Conservation (phyloP, 805 yeast genomes). For the Metschnikowia amazonensis region DNA sequence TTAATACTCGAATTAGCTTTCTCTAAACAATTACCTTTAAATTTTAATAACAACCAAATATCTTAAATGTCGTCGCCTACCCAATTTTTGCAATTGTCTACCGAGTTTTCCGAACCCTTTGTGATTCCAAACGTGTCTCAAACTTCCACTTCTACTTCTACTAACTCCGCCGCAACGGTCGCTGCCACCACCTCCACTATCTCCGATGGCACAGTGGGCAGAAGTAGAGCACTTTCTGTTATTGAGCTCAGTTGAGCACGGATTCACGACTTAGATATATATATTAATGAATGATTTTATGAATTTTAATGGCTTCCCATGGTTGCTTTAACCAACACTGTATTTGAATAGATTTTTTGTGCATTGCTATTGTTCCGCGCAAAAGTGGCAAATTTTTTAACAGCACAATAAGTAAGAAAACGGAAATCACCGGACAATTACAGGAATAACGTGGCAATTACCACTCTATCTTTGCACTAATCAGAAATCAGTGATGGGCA, state of each 20-base stretch:
- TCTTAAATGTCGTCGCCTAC: constrained; percentile 12
- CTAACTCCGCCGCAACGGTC: constrained; percentile 2
- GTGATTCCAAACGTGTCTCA: constrained; percentile 65
- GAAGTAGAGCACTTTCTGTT: constrained; percentile 23
- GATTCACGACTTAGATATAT: background rate
- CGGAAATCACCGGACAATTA: no score
- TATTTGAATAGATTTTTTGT: no score
- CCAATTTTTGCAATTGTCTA: constrained; percentile 52
- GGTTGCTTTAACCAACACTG: no score
- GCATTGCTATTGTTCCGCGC: no score
- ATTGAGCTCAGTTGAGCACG: constrained; percentile 23
- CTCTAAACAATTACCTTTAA: no score
- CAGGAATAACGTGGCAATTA: no score
- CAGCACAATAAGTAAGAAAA: no score
- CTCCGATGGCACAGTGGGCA: constrained; percentile 14
- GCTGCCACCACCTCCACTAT: constrained; percentile 12
- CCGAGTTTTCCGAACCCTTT: constrained; percentile 58
- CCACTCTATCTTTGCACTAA: no score
- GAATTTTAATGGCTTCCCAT: no score
- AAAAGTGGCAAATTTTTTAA: no score
- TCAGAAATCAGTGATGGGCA: no score
- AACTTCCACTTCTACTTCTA: constrained; percentile 34
- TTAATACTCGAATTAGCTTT: background rate
- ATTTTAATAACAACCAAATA: background rate
- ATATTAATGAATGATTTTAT: background rate